phyloP scores from a whole-genome alignment of 2,329 filamentous ascomycete species.

The Fusarium domesticum region DNA sequence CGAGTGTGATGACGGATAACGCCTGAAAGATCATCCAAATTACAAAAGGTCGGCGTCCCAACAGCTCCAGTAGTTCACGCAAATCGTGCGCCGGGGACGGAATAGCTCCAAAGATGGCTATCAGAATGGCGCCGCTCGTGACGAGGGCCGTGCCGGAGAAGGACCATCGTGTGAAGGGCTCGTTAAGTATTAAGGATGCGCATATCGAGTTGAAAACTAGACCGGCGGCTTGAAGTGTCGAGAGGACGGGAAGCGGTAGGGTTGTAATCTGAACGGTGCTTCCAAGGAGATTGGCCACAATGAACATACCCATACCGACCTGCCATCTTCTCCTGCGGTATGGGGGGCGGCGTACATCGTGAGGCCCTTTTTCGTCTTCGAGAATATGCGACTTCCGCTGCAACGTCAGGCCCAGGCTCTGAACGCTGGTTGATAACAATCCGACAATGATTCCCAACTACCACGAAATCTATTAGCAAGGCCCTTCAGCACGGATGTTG shows the following conservation, averaged over 20 bases:
- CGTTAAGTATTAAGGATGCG: slow-evolving; percentile 85
- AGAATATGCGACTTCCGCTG: slow-evolving; percentile 98
- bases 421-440: slow-evolving; percentile 87
- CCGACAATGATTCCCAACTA: slow-evolving; percentile 92
- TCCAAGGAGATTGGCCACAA: slow-evolving; percentile 88
- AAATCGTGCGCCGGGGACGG: slow-evolving; percentile 88
- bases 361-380: slow-evolving; percentile 85
- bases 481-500: not conserved
- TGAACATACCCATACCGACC: slow-evolving; percentile 95
- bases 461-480: slow-evolving; percentile 20
- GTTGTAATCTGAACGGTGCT: slow-evolving; percentile 98
- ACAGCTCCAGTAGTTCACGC: slow-evolving; percentile 72
- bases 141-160: slow-evolving; percentile 85
- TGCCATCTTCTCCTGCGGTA: slow-evolving; percentile 93
- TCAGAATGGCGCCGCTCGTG: slow-evolving; percentile 81
- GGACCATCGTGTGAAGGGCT: slow-evolving; percentile 94
- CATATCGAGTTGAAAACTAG: slow-evolving; percentile 99
- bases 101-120: slow-evolving; percentile 91
- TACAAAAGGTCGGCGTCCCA: slow-evolving; percentile 73
- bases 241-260: slow-evolving; percentile 87
- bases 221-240: slow-evolving; percentile 90
- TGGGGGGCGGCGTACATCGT: slow-evolving; percentile 77
- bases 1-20: slow-evolving; percentile 66
- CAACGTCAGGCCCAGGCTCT: slow-evolving; percentile 90
- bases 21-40: slow-evolving; percentile 84